Conservation (phyloP, 352 stramenopile species). For the Phytophthora melonis region DNA sequence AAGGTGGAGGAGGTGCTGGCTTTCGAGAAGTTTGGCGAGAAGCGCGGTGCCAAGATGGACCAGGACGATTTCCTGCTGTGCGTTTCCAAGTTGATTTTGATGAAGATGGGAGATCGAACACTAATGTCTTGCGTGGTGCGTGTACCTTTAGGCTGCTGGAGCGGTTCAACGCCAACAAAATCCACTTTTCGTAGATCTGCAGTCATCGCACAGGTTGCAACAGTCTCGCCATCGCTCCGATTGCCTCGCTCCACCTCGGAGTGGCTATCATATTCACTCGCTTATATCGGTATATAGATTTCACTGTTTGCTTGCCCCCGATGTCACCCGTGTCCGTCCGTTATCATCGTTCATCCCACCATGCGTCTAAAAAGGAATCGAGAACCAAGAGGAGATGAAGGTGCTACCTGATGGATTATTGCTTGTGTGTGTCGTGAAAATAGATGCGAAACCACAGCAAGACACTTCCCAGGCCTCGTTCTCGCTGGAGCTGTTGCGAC, state of each 20-base stretch:
- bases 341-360: conserved; percentile 22
- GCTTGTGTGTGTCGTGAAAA: conserved; percentile 25
- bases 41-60: conserved; percentile 97
- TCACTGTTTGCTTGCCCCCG: conserved; percentile 32
- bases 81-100: conserved; percentile 21
- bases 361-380: conserved; percentile 16
- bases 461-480: conserved; percentile 19
- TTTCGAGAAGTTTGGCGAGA: conserved; percentile 86
- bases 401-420: conserved; percentile 5
- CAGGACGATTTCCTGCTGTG: conserved; percentile 98
- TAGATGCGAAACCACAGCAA: conserved; percentile 44
- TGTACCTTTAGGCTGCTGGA: conserved; percentile 81
- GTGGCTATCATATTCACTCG: conserved; percentile 19
- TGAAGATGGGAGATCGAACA: not conserved
- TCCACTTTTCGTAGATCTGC: conserved; percentile 94
- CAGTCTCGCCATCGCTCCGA: conserved; percentile 1
- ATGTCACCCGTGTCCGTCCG: conserved; percentile 15
- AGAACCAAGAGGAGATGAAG: not conserved
- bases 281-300: conserved; percentile 42
- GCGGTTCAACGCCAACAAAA: conserved; percentile 96
- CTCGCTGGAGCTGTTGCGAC: not conserved
- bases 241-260: conserved; percentile 7
- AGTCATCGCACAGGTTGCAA: conserved; percentile 6
- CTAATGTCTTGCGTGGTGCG: not conserved
- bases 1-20: conserved; percentile 95